A percentile compares a stretch with the other conserved stretches of the same genome.
Evolutionary conservation across 495 filamentous ascomycete genomes (phyloP).

Genomic region (Glarea lozoyensis): DNA sequence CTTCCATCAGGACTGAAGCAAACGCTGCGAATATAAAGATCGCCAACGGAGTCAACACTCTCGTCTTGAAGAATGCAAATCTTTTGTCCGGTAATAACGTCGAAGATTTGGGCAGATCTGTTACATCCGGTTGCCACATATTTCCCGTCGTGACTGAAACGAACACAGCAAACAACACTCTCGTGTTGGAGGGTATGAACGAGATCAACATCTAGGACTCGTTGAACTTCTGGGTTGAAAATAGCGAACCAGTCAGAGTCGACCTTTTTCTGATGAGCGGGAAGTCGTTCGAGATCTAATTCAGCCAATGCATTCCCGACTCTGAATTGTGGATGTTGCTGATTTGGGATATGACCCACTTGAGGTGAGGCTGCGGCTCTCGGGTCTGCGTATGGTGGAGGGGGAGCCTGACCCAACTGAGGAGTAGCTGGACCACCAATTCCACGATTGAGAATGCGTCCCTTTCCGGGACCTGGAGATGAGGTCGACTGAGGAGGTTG

Average conservation of each 20-base stretch:
- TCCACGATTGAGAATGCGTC: slow-evolving; percentile 39
- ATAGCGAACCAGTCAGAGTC: slow-evolving; percentile 81
- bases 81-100: slow-evolving; percentile 69
- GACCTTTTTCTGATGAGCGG: slow-evolving; percentile 74
- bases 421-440: slow-evolving; percentile 78
- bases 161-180: slow-evolving; percentile 84
- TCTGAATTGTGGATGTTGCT: slow-evolving; percentile 41
- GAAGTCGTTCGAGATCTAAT: slow-evolving; percentile 75
- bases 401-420: slow-evolving; percentile 72
- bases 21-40: slow-evolving; percentile 85
- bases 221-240: slow-evolving; percentile 78
- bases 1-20: slow-evolving; percentile 90
- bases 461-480: slow-evolving; percentile 75
- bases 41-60: slow-evolving; percentile 70
- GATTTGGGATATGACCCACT: slow-evolving; percentile 72
- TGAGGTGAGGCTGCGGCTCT: slow-evolving; percentile 66
- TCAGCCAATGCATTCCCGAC: slow-evolving; percentile 80
- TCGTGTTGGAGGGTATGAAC: slow-evolving; percentile 81
- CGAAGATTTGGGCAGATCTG: slow-evolving; percentile 82
- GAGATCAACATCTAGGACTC: slow-evolving; percentile 77
- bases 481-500: slow-evolving; percentile 73
- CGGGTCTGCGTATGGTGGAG: slow-evolving; percentile 68
- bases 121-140: slow-evolving; percentile 88
- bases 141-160: slow-evolving; percentile 83
- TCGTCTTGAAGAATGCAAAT: slow-evolving; percentile 77